phyloP scores from a whole-genome alignment of 2,329 filamentous ascomycete genomes.

The Clarireedia monteithiana region DNA sequence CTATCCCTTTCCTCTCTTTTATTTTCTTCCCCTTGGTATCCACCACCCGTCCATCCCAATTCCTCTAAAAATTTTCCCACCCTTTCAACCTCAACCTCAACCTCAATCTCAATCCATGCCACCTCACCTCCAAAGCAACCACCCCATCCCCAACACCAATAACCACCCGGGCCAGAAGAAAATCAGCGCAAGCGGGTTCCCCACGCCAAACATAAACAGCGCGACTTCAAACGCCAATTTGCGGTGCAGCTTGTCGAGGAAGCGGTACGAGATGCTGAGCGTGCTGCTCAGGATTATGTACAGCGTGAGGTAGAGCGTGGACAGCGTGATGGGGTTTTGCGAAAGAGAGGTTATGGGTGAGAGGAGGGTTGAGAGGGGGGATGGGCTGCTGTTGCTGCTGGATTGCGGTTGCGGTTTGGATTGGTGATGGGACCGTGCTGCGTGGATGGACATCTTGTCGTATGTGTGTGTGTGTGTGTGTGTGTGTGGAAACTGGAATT shows the following conservation, averaged over 20 bases:
- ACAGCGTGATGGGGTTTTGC: constrained; percentile 15
- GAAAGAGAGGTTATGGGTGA: constrained; percentile 6
- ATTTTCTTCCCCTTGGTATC: not conserved
- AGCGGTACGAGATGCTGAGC: constrained; percentile 9
- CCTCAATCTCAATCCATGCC: not conserved
- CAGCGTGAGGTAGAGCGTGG: constrained; percentile 17
- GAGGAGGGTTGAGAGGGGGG: constrained; percentile 14
- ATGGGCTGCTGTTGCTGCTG: not conserved
- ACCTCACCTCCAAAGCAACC: not conserved
- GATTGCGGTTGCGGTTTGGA: not conserved
- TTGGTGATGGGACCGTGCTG: constrained; percentile 7
- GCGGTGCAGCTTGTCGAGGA: constrained; percentile 7
- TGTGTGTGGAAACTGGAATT: not conserved
- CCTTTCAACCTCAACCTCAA: not conserved
- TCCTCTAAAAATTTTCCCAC: not conserved
- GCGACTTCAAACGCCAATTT: constrained; percentile 25
- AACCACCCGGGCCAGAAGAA: constrained; percentile 30
- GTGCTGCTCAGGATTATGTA: constrained; percentile 17
- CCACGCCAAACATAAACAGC: constrained; percentile 24
- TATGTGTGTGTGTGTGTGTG: not conserved
- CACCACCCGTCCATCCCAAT: too few species aligned
- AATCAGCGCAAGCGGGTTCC: constrained; percentile 21
- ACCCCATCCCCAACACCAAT: constrained; percentile 9
- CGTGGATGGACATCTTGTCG: constrained; percentile 11
- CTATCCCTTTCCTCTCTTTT: constrained; percentile 14